Evolutionary conservation across 345 rosid genomes (phyloP), one percentile per base, ranked within the genome.

Genomic region (Crucihimalaya himalaica): DNA sequence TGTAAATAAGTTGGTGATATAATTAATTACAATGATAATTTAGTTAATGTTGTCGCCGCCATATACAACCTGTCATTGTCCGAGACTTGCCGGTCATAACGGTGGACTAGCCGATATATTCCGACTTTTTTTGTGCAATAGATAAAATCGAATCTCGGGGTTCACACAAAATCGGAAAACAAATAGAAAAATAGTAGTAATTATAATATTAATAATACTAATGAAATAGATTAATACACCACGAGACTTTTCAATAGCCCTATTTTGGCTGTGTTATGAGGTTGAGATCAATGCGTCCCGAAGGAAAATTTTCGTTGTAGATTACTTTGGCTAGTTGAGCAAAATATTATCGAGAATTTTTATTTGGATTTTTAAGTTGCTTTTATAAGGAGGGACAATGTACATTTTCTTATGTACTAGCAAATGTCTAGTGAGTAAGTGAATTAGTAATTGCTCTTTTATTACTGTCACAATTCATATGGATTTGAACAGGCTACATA

Each of bases 41-140:
- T 50, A 20, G 58, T 48, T 32, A 20, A 45, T 69, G 34, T 45
- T 57, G 32, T 47, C 66, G 53, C 60, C 76, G 45, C 62, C 60
- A 62, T n/a, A 62, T 34, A 60, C n/a, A 62, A 5, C 25, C 6
- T 61, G 68, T 61, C 75, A 1, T 61, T 51, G 68, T 71, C 75
- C 8, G 61, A 37, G 68, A 51, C 68, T 71, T 27, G 14, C 68
- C 37, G 42, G 68, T 60, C 75, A 37, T 50, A 14, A 23, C 71
- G n/a, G 48, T n/a, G 21, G 35, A 43, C 50, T 52, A 16, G 20
- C 68, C 12, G 28, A 13, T 10, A 23, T 8, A 48, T 59, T 12
- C 5, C 39, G 2, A 10, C 14, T 40, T 53, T 29, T 10, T 68
- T 18, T 34, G 5, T 21, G 59, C 14, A 56, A 9, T 15, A 5